phyloP scores from a whole-genome alignment of 2,329 filamentous ascomycete genomes.

The Ilyonectria destructans region DNA sequence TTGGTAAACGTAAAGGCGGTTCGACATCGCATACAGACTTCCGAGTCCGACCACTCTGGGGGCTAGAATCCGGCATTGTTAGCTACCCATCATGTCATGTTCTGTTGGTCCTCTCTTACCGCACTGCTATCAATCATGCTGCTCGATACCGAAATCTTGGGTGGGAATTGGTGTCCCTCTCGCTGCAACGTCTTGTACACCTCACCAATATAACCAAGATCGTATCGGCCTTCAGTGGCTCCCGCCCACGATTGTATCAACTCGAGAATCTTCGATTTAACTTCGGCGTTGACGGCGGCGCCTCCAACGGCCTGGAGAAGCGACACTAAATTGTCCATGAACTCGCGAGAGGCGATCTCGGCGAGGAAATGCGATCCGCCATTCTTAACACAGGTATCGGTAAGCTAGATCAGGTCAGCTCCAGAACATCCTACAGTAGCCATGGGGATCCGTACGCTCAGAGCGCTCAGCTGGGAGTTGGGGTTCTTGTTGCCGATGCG shows the following conservation, averaged over 20 bases:
- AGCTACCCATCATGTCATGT: conserved; percentile 13
- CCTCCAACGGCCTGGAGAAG: conserved; percentile 85
- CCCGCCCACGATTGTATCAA: conserved; percentile 94
- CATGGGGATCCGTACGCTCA: conserved; percentile 76
- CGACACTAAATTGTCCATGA: conserved; percentile 97
- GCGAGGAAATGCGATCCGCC: conserved; percentile 94
- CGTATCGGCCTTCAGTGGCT: conserved; percentile 87
- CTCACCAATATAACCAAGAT: conserved; percentile 89
- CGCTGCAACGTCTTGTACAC: conserved; percentile 87
- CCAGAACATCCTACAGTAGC: neutral
- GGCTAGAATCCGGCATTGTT: conserved; percentile 69
- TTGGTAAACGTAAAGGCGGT: conserved; percentile 98
- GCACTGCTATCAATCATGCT: conserved; percentile 98
- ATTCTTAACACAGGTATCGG: conserved; percentile 99
- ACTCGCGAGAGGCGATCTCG: conserved; percentile 96
- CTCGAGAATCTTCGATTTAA: conserved; percentile 92
- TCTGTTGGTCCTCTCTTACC: conserved; percentile 69
- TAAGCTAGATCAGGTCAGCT: conserved; percentile 72
- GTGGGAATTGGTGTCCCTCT: conserved; percentile 92
- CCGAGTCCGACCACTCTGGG: conserved; percentile 97
- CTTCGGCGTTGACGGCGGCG: conserved; percentile 85
- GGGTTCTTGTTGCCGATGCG: conserved; percentile 98
- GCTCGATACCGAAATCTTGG: conserved; percentile 88
- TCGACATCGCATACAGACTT: conserved; percentile 98
- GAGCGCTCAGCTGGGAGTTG: conserved; percentile 94